Percentiles rank a stretch among this genome's conserved stretches.
Evolutionary conservation across 495 filamentous ascomycete genomes (phyloP).

Genomic region (Penicillium bialowiezense): DNA sequence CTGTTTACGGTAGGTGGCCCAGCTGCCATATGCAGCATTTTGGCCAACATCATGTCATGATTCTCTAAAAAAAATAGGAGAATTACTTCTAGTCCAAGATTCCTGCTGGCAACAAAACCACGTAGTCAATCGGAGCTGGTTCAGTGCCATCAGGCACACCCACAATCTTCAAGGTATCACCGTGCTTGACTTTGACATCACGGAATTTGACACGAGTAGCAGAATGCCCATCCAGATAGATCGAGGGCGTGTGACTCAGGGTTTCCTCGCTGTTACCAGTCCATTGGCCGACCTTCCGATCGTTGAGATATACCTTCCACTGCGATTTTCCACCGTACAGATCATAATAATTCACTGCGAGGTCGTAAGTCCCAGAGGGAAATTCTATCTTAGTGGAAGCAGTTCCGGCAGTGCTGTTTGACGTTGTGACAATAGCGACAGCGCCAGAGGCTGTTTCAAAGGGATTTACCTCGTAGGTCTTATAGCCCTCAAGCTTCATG

Average conservation of each 20-base stretch:
- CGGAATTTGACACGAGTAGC: constrained; percentile 60
- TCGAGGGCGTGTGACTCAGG: constrained; percentile 54
- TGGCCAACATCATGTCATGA: too few relatives aligned
- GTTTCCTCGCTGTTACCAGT: constrained; percentile 53
- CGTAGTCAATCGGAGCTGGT: constrained; percentile 64
- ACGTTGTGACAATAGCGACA: constrained; percentile 45
- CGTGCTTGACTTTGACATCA: constrained; percentile 47
- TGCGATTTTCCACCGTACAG: constrained; percentile 50
- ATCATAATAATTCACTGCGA: constrained; percentile 68
- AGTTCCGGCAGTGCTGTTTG: constrained; percentile 48
- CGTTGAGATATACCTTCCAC: constrained; percentile 54
- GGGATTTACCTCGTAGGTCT: constrained; percentile 45
- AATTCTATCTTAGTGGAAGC: constrained; percentile 46
- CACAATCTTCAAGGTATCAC: constrained; percentile 58
- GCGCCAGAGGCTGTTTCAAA: constrained; percentile 53
- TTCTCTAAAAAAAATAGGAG: too few relatives aligned
- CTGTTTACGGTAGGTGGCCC: too few relatives aligned
- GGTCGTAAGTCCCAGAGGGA: constrained; percentile 53
- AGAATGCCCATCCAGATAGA: constrained; percentile 60
- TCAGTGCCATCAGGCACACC: constrained; percentile 58
- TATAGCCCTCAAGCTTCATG: constrained; percentile 58
- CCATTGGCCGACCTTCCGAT: constrained; percentile 52
- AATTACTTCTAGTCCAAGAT: constrained; percentile 50
- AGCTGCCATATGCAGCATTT: too few relatives aligned
- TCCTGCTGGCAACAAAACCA: constrained; percentile 57